These are phyloP conservation scores for Malassezia yamatoensis DNA, from an alignment of 1,284 basidiomycete species.

Conservation along the genomic window DNA sequence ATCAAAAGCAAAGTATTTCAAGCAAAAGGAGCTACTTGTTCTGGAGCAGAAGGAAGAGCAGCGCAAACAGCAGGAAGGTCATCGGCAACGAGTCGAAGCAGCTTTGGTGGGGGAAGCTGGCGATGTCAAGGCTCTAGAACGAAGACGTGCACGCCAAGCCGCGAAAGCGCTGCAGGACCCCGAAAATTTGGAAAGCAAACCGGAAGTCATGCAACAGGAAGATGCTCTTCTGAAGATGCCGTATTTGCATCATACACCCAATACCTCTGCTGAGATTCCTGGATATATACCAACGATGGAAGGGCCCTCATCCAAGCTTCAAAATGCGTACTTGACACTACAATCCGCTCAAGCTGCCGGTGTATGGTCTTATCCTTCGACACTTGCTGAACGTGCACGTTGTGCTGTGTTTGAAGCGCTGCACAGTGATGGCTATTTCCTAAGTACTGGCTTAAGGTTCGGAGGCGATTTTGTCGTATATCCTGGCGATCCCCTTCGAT, in stretches of 20 bases:
- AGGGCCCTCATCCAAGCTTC: neutral
- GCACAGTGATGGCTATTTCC: conserved; percentile 68
- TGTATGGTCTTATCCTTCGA: conserved; percentile 67
- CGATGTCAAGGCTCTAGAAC: conserved; percentile 47
- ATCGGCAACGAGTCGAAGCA: conserved; percentile 52
- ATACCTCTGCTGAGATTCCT: conserved; percentile 14
- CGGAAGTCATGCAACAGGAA: conserved; percentile 48
- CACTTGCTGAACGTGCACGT: conserved; percentile 59
- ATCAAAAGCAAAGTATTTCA: conserved; percentile 10
- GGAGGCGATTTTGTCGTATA: conserved; percentile 93
- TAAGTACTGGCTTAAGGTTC: conserved; percentile 81
- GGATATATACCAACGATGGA: conserved; percentile 22
- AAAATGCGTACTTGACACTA: conserved; percentile 53
- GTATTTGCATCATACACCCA: conserved; percentile 6
- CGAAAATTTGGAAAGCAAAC: conserved; percentile 48
- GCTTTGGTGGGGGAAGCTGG: conserved; percentile 32
- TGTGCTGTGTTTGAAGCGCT: conserved; percentile 70
- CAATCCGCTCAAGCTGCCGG: conserved; percentile 58
- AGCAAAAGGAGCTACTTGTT: conserved; percentile 1
- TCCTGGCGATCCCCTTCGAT: conserved; percentile 88
- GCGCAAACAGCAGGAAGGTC: conserved; percentile 23
- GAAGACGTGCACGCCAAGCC: conserved; percentile 49
- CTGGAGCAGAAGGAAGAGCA: conserved; percentile 6
- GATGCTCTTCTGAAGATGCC: conserved; percentile 56
- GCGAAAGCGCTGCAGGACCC: conserved; percentile 14